Evolutionary conservation across 1,139 yeast genomes (phyloP).

Genomic region (Yamadazyma buinensis): DNA sequence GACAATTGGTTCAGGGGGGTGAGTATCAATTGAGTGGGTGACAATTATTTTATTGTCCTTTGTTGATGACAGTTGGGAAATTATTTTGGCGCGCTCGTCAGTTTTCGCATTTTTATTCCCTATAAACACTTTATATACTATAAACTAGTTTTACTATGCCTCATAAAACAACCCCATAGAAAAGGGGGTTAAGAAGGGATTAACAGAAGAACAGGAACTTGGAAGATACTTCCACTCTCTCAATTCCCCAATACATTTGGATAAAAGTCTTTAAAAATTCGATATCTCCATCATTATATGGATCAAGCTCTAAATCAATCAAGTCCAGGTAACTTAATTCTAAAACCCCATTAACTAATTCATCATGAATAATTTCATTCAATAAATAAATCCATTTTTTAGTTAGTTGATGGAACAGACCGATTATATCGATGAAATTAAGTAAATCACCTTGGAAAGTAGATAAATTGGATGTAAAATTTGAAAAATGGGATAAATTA

Average conservation of each 20-base stretch:
- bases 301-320: slow-evolving; percentile 72
- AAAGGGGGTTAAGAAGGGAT: too few species aligned
- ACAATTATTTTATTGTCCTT: too few species aligned
- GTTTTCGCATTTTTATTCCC: slow-evolving; percentile 12
- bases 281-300: slow-evolving; percentile 56
- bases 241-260: slow-evolving; percentile 32
- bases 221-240: slow-evolving; percentile 11
- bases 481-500: background rate
- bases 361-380: slow-evolving; percentile 34
- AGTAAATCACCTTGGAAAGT: slow-evolving; percentile 2
- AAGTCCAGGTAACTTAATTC: slow-evolving; percentile 55
- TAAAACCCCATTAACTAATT: slow-evolving; percentile 14
- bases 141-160: too few species aligned
- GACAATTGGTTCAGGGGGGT: too few species aligned
- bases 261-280: slow-evolving; percentile 53
- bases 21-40: too few species aligned
- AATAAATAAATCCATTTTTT: slow-evolving; percentile 39
- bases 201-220: slow-evolving; percentile 14
- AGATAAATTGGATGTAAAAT: too few species aligned
- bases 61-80: too few species aligned
- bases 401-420: slow-evolving; percentile 54
- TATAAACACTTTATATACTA: too few species aligned
- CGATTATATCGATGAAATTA: slow-evolving; percentile 36
- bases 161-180: too few species aligned
- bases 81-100: slow-evolving; percentile 10